These are phyloP conservation scores for Leishmania lainsoni DNA, from an alignment of 208 protist species.

Conservation along the genomic window DNA sequence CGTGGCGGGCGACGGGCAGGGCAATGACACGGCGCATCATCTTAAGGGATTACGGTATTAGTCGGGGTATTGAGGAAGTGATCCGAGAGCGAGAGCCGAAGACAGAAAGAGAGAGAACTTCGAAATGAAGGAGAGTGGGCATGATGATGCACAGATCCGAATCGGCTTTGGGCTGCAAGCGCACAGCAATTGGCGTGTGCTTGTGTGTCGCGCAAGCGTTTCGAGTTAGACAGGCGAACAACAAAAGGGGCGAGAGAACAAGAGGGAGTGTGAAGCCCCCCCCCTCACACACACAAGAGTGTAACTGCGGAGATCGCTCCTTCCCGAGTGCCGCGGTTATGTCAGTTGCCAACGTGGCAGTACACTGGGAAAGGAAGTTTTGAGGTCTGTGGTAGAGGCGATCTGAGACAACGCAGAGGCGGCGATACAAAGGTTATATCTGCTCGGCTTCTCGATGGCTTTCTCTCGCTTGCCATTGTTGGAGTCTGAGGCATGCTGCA, in stretches of 20 bases:
- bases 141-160: not conserved
- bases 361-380: not conserved
- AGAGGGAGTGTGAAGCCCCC: not conserved
- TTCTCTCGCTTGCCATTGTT: not conserved
- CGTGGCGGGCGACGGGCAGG: slow-evolving; percentile 43
- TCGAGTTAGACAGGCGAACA: not conserved
- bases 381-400: not conserved
- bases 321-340: too few species aligned
- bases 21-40: slow-evolving; percentile 72
- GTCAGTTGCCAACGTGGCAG: too few species aligned
- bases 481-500: not conserved
- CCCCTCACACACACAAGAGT: not conserved
- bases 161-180: not conserved
- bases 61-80: slow-evolving; percentile 4
- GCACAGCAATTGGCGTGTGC: not conserved
- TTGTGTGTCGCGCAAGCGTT: not conserved
- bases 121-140: not conserved
- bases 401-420: not conserved
- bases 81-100: not conserved
- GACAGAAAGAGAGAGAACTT: not conserved
- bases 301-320: not conserved
- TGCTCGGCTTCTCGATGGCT: not conserved
- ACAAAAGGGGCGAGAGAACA: not conserved
- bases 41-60: slow-evolving; percentile 5
- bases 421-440: not conserved